Percentiles rank a stretch among this genome's conserved stretches.
These are phyloP conservation scores for Wickerhamomyces bovis DNA, from an alignment of 805 yeast genomes.

Conservation along the genomic window DNA sequence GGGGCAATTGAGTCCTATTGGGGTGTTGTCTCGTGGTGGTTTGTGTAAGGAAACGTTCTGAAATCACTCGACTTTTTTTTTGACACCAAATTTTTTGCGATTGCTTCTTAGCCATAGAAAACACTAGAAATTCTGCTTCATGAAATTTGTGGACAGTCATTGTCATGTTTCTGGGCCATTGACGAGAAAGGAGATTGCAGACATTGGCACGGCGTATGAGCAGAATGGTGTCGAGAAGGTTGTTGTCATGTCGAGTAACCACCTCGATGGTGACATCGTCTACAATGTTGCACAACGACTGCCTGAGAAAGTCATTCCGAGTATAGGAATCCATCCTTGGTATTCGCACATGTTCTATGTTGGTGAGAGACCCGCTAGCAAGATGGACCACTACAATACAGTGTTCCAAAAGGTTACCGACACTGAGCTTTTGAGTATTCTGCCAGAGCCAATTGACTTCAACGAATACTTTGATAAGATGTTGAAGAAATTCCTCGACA, in stretches of 20 bases:
- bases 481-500: slow-evolving; percentile 5
- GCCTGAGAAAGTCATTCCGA: slow-evolving; percentile 28
- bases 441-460: slow-evolving; percentile 60
- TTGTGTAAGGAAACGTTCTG: neutral
- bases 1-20: neutral
- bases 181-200: neutral
- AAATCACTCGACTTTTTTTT: neutral
- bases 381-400: slow-evolving; percentile 47
- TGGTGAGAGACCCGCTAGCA: slow-evolving; percentile 19
- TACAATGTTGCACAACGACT: slow-evolving; percentile 9
- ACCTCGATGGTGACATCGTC: slow-evolving; percentile 30
- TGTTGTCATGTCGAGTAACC: slow-evolving; percentile 44
- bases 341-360: slow-evolving; percentile 54
- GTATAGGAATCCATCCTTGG: slow-evolving; percentile 92
- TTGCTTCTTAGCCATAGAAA: neutral
- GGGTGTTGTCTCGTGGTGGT: neutral
- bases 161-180: slow-evolving; percentile 27
- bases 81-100: neutral
- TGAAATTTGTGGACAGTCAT: slow-evolving; percentile 27
- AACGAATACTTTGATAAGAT: slow-evolving; percentile 25
- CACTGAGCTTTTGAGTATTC: slow-evolving; percentile 31
- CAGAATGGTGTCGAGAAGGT: slow-evolving; percentile 7
- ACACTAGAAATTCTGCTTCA: neutral
- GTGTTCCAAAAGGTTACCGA: slow-evolving; percentile 38
- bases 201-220: slow-evolving; percentile 3